A percentile compares a stretch with the other conserved stretches of the same genome.
These are phyloP conservation scores for Jasminum sambac DNA, from an alignment of 257 asterid genomes.

Conservation along the genomic window DNA sequence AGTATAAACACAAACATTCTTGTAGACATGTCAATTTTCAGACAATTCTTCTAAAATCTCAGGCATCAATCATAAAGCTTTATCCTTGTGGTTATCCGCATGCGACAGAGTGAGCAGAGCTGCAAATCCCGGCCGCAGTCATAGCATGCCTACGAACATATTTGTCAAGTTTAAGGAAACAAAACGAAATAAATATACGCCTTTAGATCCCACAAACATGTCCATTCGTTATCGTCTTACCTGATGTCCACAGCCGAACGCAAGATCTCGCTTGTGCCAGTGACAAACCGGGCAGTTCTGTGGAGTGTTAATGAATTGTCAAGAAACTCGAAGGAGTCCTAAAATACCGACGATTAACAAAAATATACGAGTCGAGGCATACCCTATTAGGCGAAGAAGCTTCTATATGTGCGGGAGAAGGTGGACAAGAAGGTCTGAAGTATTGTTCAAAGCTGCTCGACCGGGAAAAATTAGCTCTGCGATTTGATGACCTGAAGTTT, in stretches of 20 bases:
- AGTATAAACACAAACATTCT: slow-evolving; percentile 2
- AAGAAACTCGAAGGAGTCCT: neutral
- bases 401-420: slow-evolving; percentile 36
- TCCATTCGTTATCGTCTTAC: slow-evolving; percentile 18
- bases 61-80: slow-evolving; percentile 36
- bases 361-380: neutral
- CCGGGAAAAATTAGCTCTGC: slow-evolving; percentile 5
- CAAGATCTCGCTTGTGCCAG: slow-evolving; percentile 39
- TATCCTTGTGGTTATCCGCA: slow-evolving; percentile 38
- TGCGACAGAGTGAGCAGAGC: slow-evolving; percentile 47
- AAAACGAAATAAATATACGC: neutral
- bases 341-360: neutral
- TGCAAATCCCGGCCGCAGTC: slow-evolving; percentile 41
- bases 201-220: neutral
- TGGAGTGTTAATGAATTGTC: neutral
- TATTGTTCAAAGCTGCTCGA: slow-evolving; percentile 29
- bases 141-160: slow-evolving; percentile 41
- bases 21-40: neutral
- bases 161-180: neutral
- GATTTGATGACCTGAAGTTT: slow-evolving; percentile 12
- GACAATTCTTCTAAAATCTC: neutral
- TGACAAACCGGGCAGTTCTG: slow-evolving; percentile 55
- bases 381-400: slow-evolving; percentile 33
- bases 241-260: slow-evolving; percentile 59
- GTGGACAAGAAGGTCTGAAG: slow-evolving; percentile 29